Evolutionary conservation across 345 rosid species (phyloP).

Genomic region (Corchorus capsularis): DNA sequence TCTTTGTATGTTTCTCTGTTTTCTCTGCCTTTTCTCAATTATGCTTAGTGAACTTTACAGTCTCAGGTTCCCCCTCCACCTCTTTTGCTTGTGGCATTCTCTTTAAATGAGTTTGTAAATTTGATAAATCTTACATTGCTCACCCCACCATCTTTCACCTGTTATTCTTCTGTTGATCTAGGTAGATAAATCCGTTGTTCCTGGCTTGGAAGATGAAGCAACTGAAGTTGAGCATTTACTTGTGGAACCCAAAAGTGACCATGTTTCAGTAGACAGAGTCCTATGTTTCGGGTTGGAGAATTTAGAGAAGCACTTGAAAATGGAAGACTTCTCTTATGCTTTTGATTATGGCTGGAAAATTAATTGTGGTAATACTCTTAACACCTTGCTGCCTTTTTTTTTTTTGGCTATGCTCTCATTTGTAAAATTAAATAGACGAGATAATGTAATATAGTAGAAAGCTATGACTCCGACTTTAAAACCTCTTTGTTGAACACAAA

Average conservation of each 20-base stretch:
- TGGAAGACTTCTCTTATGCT: conserved; percentile 51
- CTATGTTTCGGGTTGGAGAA: conserved; percentile 52
- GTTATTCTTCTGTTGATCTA: conserved; percentile 34
- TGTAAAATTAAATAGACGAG: background rate
- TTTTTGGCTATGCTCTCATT: background rate
- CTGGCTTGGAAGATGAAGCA: conserved; percentile 45
- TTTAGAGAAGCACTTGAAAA: conserved; percentile 42
- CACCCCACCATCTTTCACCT: background rate
- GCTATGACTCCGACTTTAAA: background rate
- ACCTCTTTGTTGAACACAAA: conserved; percentile 6
- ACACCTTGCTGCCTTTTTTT: background rate
- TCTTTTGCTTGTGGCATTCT: background rate
- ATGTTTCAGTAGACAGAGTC: conserved; percentile 50
- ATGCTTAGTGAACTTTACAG: conserved; percentile 4
- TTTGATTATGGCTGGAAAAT: conserved; percentile 46
- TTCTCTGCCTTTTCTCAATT: background rate
- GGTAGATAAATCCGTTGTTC: conserved; percentile 47
- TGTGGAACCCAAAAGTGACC: conserved; percentile 54
- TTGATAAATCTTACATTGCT: background rate
- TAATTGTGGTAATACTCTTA: conserved; percentile 39
- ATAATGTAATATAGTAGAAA: background rate
- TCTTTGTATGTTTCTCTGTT: background rate
- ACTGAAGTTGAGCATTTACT: conserved; percentile 42
- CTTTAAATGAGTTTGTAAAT: conserved; percentile 18
- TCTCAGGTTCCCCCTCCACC: background rate